A percentile compares a stretch with the other conserved stretches of the same genome.
Conservation (phyloP, 805 yeast genomes). For the Candida hispaniensis region DNA sequence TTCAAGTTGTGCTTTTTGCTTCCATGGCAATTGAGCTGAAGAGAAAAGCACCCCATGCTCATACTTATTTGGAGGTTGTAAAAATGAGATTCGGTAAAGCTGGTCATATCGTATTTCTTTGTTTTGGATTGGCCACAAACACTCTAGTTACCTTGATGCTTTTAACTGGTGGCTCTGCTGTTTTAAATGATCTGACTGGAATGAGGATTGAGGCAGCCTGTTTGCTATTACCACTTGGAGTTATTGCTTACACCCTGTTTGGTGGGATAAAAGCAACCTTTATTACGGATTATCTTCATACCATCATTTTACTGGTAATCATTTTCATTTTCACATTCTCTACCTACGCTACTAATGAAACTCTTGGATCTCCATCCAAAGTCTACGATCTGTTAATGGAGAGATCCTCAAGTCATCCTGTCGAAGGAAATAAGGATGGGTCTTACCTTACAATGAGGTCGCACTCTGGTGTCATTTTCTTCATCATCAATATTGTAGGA, state of each 20-base stretch:
- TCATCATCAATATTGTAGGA: conserved; percentile 79
- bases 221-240: conserved; percentile 73
- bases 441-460: conserved; percentile 84
- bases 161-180: conserved; percentile 82
- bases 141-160: conserved; percentile 88
- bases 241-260: conserved; percentile 58
- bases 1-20: conserved; percentile 78
- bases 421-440: conserved; percentile 72
- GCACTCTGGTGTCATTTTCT: conserved; percentile 76
- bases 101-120: conserved; percentile 51
- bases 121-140: conserved; percentile 80
- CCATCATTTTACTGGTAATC: conserved; percentile 67
- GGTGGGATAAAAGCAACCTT: conserved; percentile 82
- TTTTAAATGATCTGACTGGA: conserved; percentile 70
- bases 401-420: conserved; percentile 48
- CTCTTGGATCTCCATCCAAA: conserved; percentile 69
- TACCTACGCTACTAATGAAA: conserved; percentile 57
- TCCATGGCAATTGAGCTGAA: conserved; percentile 82
- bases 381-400: conserved; percentile 65
- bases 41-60: conserved; percentile 83
- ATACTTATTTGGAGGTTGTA: conserved; percentile 80
- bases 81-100: conserved; percentile 67
- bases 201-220: conserved; percentile 73
- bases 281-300: conserved; percentile 69
- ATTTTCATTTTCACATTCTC: conserved; percentile 73